phyloP scores from a whole-genome alignment of 2,329 filamentous ascomycete species.

The Helminthosporium solani region DNA sequence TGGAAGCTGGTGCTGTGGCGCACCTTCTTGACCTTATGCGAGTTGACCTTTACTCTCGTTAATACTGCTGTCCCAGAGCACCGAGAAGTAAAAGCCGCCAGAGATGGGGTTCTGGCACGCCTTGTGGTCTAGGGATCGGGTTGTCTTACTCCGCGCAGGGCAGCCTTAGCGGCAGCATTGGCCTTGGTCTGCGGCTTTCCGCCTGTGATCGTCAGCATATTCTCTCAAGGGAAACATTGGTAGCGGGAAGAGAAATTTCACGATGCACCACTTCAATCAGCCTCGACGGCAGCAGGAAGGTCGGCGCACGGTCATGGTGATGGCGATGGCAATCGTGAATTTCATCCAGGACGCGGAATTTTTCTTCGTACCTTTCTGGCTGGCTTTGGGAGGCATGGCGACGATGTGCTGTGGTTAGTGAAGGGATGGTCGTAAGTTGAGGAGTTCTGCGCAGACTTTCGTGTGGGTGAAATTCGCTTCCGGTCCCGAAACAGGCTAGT shows the following conservation, averaged over 20 bases:
- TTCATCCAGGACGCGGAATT: not conserved
- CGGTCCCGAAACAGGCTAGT: constrained; percentile 21
- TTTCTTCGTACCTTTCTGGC: constrained; percentile 37
- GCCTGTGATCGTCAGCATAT: constrained; percentile 39
- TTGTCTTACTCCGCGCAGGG: constrained; percentile 83
- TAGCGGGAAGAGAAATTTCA: not conserved
- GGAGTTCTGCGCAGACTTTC: constrained; percentile 18
- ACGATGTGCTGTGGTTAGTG: constrained; percentile 24
- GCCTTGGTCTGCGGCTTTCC: constrained; percentile 72
- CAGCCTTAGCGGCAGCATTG: constrained; percentile 90
- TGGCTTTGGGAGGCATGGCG: constrained; percentile 45
- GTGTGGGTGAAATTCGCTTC: constrained; percentile 15
- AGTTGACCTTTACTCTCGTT: constrained; percentile 59
- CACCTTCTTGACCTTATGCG: constrained; percentile 91
- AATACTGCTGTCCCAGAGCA: constrained; percentile 37
- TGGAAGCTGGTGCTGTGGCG: constrained; percentile 92
- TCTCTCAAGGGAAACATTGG: not conserved
- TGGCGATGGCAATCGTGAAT: no score
- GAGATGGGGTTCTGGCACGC: constrained; percentile 54
- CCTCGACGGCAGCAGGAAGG: not conserved
- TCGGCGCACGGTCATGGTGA: not conserved
- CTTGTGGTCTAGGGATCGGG: constrained; percentile 40
- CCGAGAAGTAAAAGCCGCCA: constrained; percentile 53
- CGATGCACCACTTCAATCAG: not conserved
- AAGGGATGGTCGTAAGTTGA: constrained; percentile 14